Conservation (phyloP, 2,329 filamentous ascomycete species). For the Penicillium sp. region DNA sequence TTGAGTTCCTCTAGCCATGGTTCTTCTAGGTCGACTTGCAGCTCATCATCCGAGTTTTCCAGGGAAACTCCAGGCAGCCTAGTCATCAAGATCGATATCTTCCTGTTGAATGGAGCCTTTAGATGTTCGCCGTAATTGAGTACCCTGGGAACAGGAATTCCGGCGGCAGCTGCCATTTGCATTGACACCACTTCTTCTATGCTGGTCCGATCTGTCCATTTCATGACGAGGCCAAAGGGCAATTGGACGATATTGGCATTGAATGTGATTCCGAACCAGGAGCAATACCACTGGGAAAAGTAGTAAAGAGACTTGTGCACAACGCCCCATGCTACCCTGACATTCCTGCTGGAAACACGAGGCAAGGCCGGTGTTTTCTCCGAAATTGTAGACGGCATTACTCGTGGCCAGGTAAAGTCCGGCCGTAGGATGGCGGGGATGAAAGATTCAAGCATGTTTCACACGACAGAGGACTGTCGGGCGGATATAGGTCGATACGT, state of each 20-base stretch:
- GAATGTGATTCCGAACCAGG: constrained; percentile 21
- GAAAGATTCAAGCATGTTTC: too few relatives aligned
- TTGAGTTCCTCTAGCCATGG: constrained; percentile 34
- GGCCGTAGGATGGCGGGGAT: too few relatives aligned
- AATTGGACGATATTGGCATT: constrained; percentile 27
- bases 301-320: constrained; percentile 25
- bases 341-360: constrained; percentile 11
- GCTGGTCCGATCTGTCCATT: constrained; percentile 34
- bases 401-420: constrained; percentile 17
- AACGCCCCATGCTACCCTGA: constrained; percentile 22
- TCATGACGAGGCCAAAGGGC: constrained; percentile 37
- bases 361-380: constrained; percentile 22
- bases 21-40: constrained; percentile 25
- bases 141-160: constrained; percentile 32
- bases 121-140: constrained; percentile 31
- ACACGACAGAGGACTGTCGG: too few relatives aligned
- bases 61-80: constrained; percentile 31
- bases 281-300: constrained; percentile 30
- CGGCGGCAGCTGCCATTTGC: constrained; percentile 30
- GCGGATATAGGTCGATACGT: too few relatives aligned
- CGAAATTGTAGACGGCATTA: constrained; percentile 12
- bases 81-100: constrained; percentile 40
- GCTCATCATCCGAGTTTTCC: constrained; percentile 22
- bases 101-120: constrained; percentile 6
- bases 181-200: constrained; percentile 34